Percentiles rank a stretch among this genome's conserved stretches.
Conservation (phyloP, 441 rosid genomes). For the Pelargonium cotyledonis region DNA sequence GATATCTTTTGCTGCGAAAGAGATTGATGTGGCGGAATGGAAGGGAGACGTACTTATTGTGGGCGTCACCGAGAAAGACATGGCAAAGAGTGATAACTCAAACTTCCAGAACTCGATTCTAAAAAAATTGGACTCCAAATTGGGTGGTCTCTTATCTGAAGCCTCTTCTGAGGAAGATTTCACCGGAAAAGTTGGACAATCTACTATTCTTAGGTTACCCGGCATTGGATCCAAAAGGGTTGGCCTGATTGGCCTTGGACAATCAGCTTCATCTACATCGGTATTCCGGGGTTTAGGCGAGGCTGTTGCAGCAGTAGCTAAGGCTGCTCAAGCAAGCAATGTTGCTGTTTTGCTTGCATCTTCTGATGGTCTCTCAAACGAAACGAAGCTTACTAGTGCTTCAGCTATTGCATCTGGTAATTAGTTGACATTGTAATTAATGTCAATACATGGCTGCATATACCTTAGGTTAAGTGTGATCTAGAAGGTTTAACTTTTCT, state of each 20-base stretch:
- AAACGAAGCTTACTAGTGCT: constrained; percentile 54
- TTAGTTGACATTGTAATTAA: background rate
- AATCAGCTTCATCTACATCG: constrained; percentile 40
- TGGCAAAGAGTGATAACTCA: constrained; percentile 40
- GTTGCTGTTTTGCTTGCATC: constrained; percentile 62
- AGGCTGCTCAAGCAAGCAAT: constrained; percentile 55
- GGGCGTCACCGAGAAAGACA: constrained; percentile 80
- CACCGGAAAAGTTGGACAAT: constrained; percentile 66
- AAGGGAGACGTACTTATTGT: constrained; percentile 72
- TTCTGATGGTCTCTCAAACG: constrained; percentile 39
- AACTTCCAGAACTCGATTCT: constrained; percentile 66
- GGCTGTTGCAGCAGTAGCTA: constrained; percentile 53
- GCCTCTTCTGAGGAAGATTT: constrained; percentile 82
- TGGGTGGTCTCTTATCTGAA: constrained; percentile 61
- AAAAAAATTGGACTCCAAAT: constrained; percentile 53
- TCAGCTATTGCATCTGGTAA: constrained; percentile 77
- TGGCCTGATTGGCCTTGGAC: constrained; percentile 73
- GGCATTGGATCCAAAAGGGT: constrained; percentile 69
- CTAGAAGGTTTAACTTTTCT: background rate
- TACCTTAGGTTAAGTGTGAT: background rate
- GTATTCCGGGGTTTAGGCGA: constrained; percentile 64
- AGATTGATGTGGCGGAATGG: constrained; percentile 55
- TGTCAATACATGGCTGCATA: background rate
- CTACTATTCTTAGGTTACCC: constrained; percentile 62
- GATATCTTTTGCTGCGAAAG: constrained; percentile 76